Evolutionary conservation across 2,329 filamentous ascomycete genomes (phyloP), one percentile per base, ranked within the genome.

Genomic region (Stemphylium vesicarium): DNA sequence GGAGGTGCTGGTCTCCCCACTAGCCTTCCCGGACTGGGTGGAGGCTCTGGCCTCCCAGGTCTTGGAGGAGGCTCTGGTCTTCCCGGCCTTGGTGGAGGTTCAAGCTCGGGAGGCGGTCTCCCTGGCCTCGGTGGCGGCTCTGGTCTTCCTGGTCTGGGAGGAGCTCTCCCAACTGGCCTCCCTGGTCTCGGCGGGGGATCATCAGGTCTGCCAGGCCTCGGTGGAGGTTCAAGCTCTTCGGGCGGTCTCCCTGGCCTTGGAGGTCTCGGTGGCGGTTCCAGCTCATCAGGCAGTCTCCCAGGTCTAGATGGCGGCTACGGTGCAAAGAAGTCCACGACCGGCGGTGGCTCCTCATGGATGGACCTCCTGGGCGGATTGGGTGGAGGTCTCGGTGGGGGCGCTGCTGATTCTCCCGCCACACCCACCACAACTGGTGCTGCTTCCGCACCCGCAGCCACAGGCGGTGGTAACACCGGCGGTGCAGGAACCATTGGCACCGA

Each of bases 401-500:
- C 38, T 31, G 33, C 31, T n/a, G 43, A 29, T 20, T 13, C 46
- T n/a, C 16, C 44, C 13, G 38, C 48, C 24, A 12, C 9, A 22
- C 31, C 49, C 12, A 43, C 37, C 3, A 29, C 33, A 11, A 43
- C 42, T 4, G 36, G 18, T 22, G 40, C 43, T 13, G 15, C 38
- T 29, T 11, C 48, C n/a, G 43, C 46, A 12, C 44, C 51, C 6
- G 18, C 29, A 1, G 29, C 42, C 3, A 29, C 50, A 38, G 11
- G 15, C n/a, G 41, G 41, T 32, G 26, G 41, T 33, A 39, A 44
- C 39, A 52, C 50, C 24, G 39, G 35, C 4, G 47, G 50, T 3
- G 38, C 46, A 15, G 52, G 57, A 24, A 64, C 62, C 3, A 60
- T 63, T n/a, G 62, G 62, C 15, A 31, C 38, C 16, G 69, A 63